Evolutionary conservation across 2,329 filamentous ascomycete genomes (phyloP), one percentile per base, ranked within the genome.

Genomic region (Epichloe elymi): DNA sequence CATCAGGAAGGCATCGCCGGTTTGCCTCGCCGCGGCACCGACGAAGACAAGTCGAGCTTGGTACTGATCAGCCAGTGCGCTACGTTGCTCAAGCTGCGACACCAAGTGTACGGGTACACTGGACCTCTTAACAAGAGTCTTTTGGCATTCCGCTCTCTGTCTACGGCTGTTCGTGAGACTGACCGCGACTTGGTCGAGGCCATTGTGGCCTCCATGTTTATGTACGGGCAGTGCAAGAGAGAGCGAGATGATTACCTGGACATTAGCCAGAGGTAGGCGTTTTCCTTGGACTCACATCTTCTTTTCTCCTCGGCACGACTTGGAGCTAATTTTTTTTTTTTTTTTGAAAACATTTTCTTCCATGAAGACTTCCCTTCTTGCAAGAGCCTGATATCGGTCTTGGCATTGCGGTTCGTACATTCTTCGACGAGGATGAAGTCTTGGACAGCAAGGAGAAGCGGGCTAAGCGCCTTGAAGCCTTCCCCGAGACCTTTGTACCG

Each of bases 101-200:
- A 98, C 65, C 79, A 87, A 59, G 76, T 79, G 3, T 90, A 91
- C 58, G 93, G 93, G 33, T 98, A 96, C 67, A 96, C 91, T 2
- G 93, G 93, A 0, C 91, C 93, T 1, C 76, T 98, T 1, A 95
- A 89, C 73, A 85, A 93, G 66, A 89, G 91, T 58, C 75, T 96
- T 49, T 75, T 98, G 41, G 83, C 82, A 26, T 98, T 90, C 72
- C 86, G 88, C 54, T 90, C 88, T 1, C 75, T 97, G 52, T 82
- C 88, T 40, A 84, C 84, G 2, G 81, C 86, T 40, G 83, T 96
- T 23, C 85, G 90, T 39, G 80, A 85, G 56, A 81, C 83, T 36
- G 75, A 95, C 56, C 81, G 93, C 46, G 89, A 95, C 64, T 70
- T 97, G 37, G 71, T 93, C 14, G 93, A 98, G 67, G 85, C 88